These are phyloP conservation scores for Phylloporus sp. DNA, from an alignment of 768 basidiomycete species.

Conservation along the genomic window DNA sequence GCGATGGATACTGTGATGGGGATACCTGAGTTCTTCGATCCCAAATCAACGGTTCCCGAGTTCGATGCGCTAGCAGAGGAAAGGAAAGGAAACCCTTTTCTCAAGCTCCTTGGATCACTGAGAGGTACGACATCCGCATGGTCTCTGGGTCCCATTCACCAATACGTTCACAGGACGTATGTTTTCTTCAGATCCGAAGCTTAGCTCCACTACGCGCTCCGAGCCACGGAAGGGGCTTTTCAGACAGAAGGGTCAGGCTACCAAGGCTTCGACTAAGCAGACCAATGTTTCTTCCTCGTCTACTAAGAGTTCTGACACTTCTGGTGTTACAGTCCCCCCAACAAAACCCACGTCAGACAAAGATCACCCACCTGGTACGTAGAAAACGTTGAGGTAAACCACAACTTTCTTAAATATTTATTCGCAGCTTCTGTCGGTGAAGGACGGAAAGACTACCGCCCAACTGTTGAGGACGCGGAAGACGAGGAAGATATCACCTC, in stretches of 20 bases:
- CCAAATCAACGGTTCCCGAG: conserved; percentile 41
- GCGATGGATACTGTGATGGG: conserved; percentile 69
- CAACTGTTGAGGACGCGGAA: conserved; percentile 69
- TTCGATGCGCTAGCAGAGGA: conserved; percentile 44
- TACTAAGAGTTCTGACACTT: conserved; percentile 6
- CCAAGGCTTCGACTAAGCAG: conserved; percentile 11
- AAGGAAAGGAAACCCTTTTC: conserved; percentile 69
- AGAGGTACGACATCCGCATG: conserved; percentile 45
- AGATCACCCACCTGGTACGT: conserved; percentile 13
- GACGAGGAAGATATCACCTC: conserved; percentile 50
- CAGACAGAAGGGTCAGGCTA: conserved; percentile 14
- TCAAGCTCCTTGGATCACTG: conserved; percentile 70
- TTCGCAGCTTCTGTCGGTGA: conserved; percentile 14
- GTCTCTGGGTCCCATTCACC: not conserved
- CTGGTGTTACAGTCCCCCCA: conserved; percentile 8
- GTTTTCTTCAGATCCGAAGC: conserved; percentile 47
- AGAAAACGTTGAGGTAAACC: not conserved
- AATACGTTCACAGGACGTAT: conserved; percentile 52
- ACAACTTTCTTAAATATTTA: not conserved
- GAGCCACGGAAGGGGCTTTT: conserved; percentile 32
- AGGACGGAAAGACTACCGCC: conserved; percentile 34
- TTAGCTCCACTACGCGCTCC: conserved; percentile 36
- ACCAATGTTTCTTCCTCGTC: conserved; percentile 1
- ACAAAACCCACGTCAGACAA: conserved; percentile 9
- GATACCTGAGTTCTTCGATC: conserved; percentile 55